Evolutionary conservation across 768 basidiomycete species (phyloP), one percentile per base, ranked within the genome.

Genomic region (Phanerochaete sordida): DNA sequence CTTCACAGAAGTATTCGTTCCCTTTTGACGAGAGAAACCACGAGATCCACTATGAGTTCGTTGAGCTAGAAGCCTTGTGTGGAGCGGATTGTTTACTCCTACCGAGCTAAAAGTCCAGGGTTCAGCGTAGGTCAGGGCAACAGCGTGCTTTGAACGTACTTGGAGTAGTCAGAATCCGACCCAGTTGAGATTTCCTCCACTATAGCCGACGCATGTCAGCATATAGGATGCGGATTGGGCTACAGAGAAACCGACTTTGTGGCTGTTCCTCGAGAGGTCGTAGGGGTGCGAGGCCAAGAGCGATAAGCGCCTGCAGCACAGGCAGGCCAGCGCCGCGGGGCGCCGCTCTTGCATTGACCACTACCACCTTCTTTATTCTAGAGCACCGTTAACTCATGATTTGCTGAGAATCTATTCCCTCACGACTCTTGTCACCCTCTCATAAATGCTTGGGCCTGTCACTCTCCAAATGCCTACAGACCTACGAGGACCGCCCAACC

Each of bases 1-100:
- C 94, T 79, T 98, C 95, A 74, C 96, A 97, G 69, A 98, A 98
- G 78, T 99, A 99, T 77, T 99, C 97, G 72, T 99, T 98, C 59
- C 97, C 95, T 72, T 97, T 97, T 21, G 93, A 95, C 23, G 93
- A 92, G 5, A 98, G 79, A 69, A 98, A 97, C 95, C 95, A 98
- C 3, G 94, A 93, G 66, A 96, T 95, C 95, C 95, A 98, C 93
- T 95, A 65, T 15, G 35, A 28, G n/a, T 28, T 68, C 11, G 35
- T 43, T 19, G 19, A 19, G 31, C 16, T 16, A 28, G 53, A 33
- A 21, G 49, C 24, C 46, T 33, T 3, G 33, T 4, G 39, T 9
- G 9, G 51, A 55, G 19, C 47, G 30, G n/a, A n/a, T 28, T 19
- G 31, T 8, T 1, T 31, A 51, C 50, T 19, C 31, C n/a, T 65